Percentiles rank a stretch among this genome's conserved stretches.
Evolutionary conservation across 2,329 filamentous ascomycete species (phyloP).

Genomic region (Metarhizium guizhouense): DNA sequence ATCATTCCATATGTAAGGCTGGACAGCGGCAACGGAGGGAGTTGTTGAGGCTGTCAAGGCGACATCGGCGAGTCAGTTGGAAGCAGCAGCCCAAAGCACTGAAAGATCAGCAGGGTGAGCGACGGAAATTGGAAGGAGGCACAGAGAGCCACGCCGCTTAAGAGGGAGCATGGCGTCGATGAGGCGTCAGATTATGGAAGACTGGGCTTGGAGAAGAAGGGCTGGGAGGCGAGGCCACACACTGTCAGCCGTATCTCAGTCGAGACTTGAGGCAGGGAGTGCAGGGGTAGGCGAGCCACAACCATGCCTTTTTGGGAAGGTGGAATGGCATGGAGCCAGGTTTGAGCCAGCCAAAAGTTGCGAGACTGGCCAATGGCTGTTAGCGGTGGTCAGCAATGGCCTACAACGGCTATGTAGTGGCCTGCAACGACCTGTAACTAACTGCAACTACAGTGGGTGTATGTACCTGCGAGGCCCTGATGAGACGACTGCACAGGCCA

Average conservation of each 20-base stretch:
- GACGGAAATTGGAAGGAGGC: not conserved
- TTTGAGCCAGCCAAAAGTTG: not conserved
- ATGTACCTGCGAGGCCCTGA: too few species aligned
- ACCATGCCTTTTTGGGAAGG: slow-evolving; percentile 1
- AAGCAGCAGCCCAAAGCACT: not conserved
- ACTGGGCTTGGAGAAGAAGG: not conserved
- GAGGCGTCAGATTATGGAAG: not conserved
- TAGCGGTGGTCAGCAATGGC: not conserved
- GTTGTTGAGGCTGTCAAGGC: too few species aligned
- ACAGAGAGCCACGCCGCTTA: not conserved
- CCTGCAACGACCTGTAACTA: too few species aligned
- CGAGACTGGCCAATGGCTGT: not conserved
- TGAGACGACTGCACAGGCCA: not conserved
- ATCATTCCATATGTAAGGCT: too few species aligned
- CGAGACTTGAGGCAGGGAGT: not conserved
- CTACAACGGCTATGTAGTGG: too few species aligned
- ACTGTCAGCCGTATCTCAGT: not conserved
- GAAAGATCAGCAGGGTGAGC: too few species aligned
- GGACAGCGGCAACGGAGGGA: too few species aligned
- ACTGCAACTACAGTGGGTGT: too few species aligned
- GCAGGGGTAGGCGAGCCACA: not conserved
- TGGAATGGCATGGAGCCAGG: not conserved
- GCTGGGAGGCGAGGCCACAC: not conserved
- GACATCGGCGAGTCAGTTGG: too few species aligned
- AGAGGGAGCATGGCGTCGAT: not conserved